Base-by-base conservation (phyloP, 345 rosid genomes). In the Sisymbrium altissimum region DNA sequence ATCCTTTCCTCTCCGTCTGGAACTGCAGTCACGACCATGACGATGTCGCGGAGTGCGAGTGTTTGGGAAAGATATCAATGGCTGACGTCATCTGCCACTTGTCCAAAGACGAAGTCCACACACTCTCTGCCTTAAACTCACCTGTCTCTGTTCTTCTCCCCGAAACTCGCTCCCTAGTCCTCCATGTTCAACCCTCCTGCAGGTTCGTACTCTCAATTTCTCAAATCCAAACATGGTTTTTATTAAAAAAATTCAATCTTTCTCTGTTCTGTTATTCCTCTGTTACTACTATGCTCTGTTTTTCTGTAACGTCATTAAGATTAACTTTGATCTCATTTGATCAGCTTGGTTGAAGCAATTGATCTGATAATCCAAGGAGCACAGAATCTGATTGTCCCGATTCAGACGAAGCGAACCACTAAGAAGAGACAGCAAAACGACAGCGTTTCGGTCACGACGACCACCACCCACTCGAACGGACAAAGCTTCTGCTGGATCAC, bases 401-500 rank as follows among this genome's bases (percentile, higher is more conserved):
- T 94, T 55, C 83, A 77, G 71, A 81, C 83, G 36, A 81, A 79
- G 15, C 41, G 55, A 36, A 71, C 58, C 48, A 61, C 81, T 45
- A 86, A 84, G 74, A 88, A 81, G 60, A 87, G 80, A 43, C 89
- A 82, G 54, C 65, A 21, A 43, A 33, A 52, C 64, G 64, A 50
- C 70, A 41, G 49, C 0, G 25, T 53, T 17, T 33, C 49, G 2
- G 14, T 43, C 57, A 23, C 25, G 2, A 23, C 25, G 2, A 29
- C 78, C 27, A 55, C 66, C 33, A 84, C 86, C 6, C 93, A 87
- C 77, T 90, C 86, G 64, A 57, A 82, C 50, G 96, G 93, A 70
- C 79, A 64, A 1, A 86, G 90, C 53, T 93, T 86, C 83, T 91
- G 98, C 81, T 93, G 98, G 98, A 48, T 93, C 19, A 86, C 96